Conservation (phyloP, 331 rosid species). For the Spiraea crenata region DNA sequence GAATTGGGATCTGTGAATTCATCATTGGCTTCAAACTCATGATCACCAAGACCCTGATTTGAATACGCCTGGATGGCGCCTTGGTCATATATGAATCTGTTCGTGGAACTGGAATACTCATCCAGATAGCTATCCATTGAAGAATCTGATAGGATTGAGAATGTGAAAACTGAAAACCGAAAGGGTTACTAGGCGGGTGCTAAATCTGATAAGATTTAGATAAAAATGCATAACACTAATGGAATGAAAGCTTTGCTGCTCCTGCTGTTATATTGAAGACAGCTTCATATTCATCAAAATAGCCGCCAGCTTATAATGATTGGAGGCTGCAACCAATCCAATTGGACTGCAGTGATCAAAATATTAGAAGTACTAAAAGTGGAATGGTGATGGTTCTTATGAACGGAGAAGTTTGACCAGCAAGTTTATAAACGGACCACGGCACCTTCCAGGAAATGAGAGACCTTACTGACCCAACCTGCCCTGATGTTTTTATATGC, state of each 20-base stretch:
- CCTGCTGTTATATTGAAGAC: not conserved
- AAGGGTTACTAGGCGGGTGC: too few relatives aligned
- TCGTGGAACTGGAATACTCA: conserved; percentile 6
- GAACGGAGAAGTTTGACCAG: not conserved
- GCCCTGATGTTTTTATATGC: not conserved
- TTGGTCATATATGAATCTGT: not conserved
- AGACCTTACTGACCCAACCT: not conserved
- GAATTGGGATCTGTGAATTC: conserved; percentile 25
- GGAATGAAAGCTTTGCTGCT: not conserved
- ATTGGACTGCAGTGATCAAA: not conserved
- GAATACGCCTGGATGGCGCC: not conserved
- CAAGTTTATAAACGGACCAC: not conserved
- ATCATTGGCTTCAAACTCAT: not conserved
- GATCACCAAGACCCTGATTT: not conserved
- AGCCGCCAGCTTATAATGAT: conserved; percentile 11
- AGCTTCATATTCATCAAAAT: not conserved
- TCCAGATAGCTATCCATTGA: conserved; percentile 20
- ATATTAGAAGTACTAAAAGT: not conserved
- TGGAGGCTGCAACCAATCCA: not conserved
- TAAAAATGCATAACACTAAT: too few relatives aligned
- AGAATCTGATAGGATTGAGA: not conserved
- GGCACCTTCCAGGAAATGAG: conserved; percentile 1
- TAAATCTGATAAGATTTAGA: too few relatives aligned
- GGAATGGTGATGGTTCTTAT: not conserved
- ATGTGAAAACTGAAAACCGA: too few relatives aligned